Conservation (phyloP, 768 basidiomycete species). For the Lactarius akahatsu region DNA sequence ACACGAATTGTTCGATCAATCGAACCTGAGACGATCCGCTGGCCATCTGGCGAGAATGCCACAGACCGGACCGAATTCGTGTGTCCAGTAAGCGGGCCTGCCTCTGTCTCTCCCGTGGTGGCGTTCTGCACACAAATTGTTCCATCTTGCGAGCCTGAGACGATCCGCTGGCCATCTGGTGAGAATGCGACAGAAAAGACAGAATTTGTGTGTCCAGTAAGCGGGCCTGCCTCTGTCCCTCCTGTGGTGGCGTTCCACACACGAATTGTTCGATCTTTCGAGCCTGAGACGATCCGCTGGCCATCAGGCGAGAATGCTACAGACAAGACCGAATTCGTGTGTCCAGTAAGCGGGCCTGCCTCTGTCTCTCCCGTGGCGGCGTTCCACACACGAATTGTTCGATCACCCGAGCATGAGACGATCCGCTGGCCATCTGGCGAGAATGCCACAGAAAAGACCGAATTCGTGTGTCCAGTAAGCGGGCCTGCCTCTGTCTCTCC, state of each 20-base stretch:
- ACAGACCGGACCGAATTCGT: too few relatives aligned
- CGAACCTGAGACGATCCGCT: too few relatives aligned
- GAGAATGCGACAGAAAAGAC: too few relatives aligned
- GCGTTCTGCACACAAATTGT: too few relatives aligned
- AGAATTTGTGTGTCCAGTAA: background rate
- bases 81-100: too few relatives aligned
- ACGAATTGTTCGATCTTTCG: background rate
- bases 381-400: background rate
- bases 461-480: background rate
- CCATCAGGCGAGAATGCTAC: background rate
- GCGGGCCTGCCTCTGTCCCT: too few relatives aligned
- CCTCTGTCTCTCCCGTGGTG: too few relatives aligned
- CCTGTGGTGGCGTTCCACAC: background rate
- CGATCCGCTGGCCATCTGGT: too few relatives aligned
- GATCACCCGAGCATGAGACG: background rate
- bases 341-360: background rate
- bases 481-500: background rate
- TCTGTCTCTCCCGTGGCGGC: background rate
- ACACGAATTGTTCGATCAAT: too few relatives aligned
- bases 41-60: too few relatives aligned
- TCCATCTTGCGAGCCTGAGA: too few relatives aligned
- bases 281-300: background rate
- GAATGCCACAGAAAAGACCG: background rate
- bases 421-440: background rate
- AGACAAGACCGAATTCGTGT: background rate